These are phyloP conservation scores for Raddia guianensis DNA, from an alignment of 176 grass and related monocot genomes.

Conservation along the genomic window DNA sequence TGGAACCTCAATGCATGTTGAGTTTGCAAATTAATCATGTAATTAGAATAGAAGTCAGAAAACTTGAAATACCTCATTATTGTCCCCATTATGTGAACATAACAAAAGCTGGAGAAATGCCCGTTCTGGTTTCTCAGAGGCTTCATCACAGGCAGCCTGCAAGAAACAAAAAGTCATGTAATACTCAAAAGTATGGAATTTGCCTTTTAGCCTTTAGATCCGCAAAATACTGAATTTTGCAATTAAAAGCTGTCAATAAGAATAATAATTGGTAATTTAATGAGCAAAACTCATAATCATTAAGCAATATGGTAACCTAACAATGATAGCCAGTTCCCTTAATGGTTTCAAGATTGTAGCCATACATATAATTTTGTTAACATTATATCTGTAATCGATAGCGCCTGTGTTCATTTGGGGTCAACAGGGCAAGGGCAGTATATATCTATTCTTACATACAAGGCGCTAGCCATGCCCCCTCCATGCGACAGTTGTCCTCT, in stretches of 20 bases:
- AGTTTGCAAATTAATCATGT: slow-evolving; percentile 18
- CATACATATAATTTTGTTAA: not conserved
- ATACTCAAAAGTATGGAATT: slow-evolving; percentile 8
- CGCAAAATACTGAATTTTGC: slow-evolving; percentile 7
- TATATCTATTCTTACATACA: too few relatives aligned
- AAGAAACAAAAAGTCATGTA: slow-evolving; percentile 30
- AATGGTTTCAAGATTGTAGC: slow-evolving; percentile 17
- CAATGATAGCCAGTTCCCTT: not conserved
- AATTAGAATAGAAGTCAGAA: slow-evolving; percentile 21
- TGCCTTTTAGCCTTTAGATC: not conserved
- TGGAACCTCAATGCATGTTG: slow-evolving; percentile 21
- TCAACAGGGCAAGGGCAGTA: too few relatives aligned
- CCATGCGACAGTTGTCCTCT: too few relatives aligned
- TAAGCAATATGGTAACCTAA: not conserved
- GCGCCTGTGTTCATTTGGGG: too few relatives aligned
- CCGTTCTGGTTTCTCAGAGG: slow-evolving; percentile 62
- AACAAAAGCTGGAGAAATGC: slow-evolving; percentile 80
- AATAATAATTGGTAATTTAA: not conserved
- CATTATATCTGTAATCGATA: not conserved
- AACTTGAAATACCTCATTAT: slow-evolving; percentile 57
- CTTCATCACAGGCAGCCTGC: slow-evolving; percentile 73
- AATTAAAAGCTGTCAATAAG: slow-evolving; percentile 16
- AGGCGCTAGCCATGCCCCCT: too few relatives aligned
- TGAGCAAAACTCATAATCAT: not conserved
- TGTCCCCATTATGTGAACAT: slow-evolving; percentile 47